Evolutionary conservation across 768 basidiomycete species (phyloP).

Genomic region (Panellus pusillus): DNA sequence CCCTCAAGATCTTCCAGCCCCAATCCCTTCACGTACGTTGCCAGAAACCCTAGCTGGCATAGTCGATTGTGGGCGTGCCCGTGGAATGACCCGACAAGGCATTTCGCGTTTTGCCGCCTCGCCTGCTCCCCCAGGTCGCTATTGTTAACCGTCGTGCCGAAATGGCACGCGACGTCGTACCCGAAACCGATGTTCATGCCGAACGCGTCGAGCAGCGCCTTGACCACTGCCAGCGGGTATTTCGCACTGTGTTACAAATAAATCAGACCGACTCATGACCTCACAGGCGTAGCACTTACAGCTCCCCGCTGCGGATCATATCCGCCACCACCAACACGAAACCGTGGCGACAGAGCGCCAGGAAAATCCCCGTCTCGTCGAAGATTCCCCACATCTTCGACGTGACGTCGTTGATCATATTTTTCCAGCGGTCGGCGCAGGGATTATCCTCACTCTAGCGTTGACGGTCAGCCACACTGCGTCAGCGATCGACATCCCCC

Average conservation of each 20-base stretch:
- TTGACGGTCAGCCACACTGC: too few relatives aligned
- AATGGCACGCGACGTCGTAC: not conserved
- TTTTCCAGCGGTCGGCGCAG: not conserved
- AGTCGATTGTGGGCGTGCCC: too few relatives aligned
- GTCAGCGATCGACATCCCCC: too few relatives aligned
- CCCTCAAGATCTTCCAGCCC: too few relatives aligned
- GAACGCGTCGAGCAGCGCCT: not conserved
- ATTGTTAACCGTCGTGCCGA: not conserved
- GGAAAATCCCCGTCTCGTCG: constrained; percentile 26
- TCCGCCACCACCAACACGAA: constrained; percentile 30
- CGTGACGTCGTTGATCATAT: constrained; percentile 24
- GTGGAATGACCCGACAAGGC: too few relatives aligned
- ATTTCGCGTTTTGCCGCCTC: too few relatives aligned
- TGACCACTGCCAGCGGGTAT: not conserved
- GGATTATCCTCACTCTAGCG: too few relatives aligned
- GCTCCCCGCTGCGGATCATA: constrained; percentile 35
- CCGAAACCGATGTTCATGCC: not conserved
- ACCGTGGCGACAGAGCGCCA: constrained; percentile 34
- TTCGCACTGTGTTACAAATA: not conserved
- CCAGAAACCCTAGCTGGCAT: too few relatives aligned
- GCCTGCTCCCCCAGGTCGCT: too few relatives aligned
- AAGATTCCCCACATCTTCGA: too few relatives aligned
- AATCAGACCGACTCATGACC: too few relatives aligned
- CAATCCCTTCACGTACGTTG: too few relatives aligned
- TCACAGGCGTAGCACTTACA: constrained; percentile 27